Conservation (phyloP, 75 land plant genomes). For the Selaginella tamariscina region DNA sequence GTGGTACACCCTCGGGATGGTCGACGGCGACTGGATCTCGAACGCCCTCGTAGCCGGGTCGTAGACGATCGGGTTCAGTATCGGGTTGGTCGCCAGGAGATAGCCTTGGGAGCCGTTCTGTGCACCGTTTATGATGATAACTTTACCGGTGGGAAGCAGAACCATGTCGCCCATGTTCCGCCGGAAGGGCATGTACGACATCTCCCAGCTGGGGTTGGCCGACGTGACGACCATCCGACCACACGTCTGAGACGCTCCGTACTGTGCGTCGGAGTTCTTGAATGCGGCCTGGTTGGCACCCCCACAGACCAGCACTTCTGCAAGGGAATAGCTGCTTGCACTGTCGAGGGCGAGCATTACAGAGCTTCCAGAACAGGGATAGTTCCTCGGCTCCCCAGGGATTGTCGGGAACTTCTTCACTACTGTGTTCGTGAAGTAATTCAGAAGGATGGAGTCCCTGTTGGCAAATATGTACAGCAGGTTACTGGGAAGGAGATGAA, state of each 20-base stretch:
- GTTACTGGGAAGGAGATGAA: slow-evolving; percentile 20
- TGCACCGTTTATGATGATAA: slow-evolving; percentile 27
- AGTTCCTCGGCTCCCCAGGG: slow-evolving; percentile 21
- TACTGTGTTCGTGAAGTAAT: slow-evolving; percentile 17
- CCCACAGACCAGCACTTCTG: slow-evolving; percentile 23
- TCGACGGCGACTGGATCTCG: slow-evolving; percentile 16
- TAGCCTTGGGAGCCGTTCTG: slow-evolving; percentile 25
- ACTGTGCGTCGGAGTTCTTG: background rate
- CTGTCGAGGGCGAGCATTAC: slow-evolving; percentile 20
- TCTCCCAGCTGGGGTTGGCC: slow-evolving; percentile 15
- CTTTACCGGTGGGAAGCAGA: slow-evolving; percentile 16
- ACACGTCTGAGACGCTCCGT: slow-evolving; percentile 12
- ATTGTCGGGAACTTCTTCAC: slow-evolving; percentile 22
- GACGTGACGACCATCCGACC: slow-evolving; percentile 16
- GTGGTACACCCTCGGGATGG: slow-evolving; percentile 55
- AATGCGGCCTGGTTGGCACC: slow-evolving; percentile 18
- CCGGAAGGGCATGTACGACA: slow-evolving; percentile 26
- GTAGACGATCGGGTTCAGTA: background rate
- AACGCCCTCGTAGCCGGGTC: slow-evolving; percentile 19
- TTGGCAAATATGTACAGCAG: slow-evolving; percentile 23
- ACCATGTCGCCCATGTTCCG: slow-evolving; percentile 30
- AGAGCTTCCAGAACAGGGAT: slow-evolving; percentile 25
- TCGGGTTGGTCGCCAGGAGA: slow-evolving; percentile 26
- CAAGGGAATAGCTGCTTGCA: slow-evolving; percentile 5
- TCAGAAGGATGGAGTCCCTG: slow-evolving; percentile 13